Evolutionary conservation across 495 filamentous ascomycete genomes (phyloP).

Genomic region (Xylaria bambusicola): DNA sequence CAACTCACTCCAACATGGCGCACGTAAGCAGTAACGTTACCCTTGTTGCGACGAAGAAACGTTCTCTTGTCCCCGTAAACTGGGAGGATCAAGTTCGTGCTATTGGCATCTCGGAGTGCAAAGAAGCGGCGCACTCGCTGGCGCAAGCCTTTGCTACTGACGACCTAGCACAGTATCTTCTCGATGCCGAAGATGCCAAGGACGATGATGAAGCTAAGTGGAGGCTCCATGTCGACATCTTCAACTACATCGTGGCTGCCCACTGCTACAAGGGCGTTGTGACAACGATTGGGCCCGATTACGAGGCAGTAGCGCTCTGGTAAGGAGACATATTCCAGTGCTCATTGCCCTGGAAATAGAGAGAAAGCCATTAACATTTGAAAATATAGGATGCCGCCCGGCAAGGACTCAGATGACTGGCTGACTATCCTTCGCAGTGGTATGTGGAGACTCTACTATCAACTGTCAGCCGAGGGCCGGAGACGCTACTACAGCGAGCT

Average conservation of each 20-base stretch:
- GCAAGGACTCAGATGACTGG: constrained; percentile 69
- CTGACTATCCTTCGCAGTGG: constrained; percentile 69
- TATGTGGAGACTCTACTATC: constrained; percentile 71
- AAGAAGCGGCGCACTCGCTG: constrained; percentile 65
- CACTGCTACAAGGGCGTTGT: constrained; percentile 71
- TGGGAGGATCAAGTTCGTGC: constrained; percentile 58
- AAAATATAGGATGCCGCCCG: constrained; percentile 69
- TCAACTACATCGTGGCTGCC: constrained; percentile 71
- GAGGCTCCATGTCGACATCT: constrained; percentile 70
- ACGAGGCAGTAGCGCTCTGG: constrained; percentile 77
- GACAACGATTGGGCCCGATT: constrained; percentile 70
- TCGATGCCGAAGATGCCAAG: constrained; percentile 65
- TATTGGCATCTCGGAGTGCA: constrained; percentile 62
- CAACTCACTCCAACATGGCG: constrained; percentile 36
- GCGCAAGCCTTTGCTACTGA: constrained; percentile 76
- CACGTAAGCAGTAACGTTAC: constrained; percentile 41
- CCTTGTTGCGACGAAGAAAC: constrained; percentile 45
- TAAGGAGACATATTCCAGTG: constrained; percentile 43
- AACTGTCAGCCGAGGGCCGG: constrained; percentile 67
- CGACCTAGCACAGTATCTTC: constrained; percentile 70
- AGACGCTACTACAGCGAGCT: constrained; percentile 76
- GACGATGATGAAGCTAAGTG: constrained; percentile 64
- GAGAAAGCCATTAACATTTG: neutral
- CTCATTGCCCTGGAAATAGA: constrained; percentile 5
- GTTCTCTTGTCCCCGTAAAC: constrained; percentile 49